A percentile compares a stretch with the other conserved stretches of the same genome.
phyloP scores from a whole-genome alignment of 1,139 yeast genomes.

The Yamadazyma atlantica region DNA sequence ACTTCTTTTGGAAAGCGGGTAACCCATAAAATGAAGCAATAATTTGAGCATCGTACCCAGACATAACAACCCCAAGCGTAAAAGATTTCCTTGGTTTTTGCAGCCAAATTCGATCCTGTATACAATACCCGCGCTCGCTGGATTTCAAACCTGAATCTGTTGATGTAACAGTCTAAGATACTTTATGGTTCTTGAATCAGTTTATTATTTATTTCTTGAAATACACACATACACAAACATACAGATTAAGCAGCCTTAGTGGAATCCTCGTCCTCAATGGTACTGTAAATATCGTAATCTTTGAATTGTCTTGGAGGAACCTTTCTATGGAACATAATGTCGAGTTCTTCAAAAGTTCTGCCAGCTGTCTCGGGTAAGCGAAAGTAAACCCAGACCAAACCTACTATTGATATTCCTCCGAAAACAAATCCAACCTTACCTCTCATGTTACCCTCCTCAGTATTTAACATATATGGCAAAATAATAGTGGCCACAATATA shows the following conservation, averaged over 20 bases:
- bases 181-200: no score
- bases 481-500: constrained; percentile 42
- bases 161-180: no score
- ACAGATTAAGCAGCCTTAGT: background rate
- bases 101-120: no score
- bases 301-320: constrained; percentile 42
- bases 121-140: no score
- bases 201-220: background rate
- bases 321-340: constrained; percentile 42
- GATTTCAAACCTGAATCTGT: no score
- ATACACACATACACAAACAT: background rate
- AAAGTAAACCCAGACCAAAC: constrained; percentile 45
- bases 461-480: constrained; percentile 57
- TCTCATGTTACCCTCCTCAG: constrained; percentile 51
- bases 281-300: background rate
- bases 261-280: background rate
- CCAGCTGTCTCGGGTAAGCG: constrained; percentile 56
- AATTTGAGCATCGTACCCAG: constrained; percentile 3
- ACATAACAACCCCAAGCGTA: constrained; percentile 4
- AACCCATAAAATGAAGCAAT: constrained; percentile 3
- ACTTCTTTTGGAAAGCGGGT: constrained; percentile 3
- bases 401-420: constrained; percentile 43
- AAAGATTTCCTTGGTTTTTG: constrained; percentile 2
- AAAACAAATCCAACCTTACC: constrained; percentile 58
- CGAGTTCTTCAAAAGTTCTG: constrained; percentile 58